These are phyloP conservation scores for Clarireedia homoeocarpa DNA, from an alignment of 2,329 filamentous ascomycete genomes.

Conservation along the genomic window DNA sequence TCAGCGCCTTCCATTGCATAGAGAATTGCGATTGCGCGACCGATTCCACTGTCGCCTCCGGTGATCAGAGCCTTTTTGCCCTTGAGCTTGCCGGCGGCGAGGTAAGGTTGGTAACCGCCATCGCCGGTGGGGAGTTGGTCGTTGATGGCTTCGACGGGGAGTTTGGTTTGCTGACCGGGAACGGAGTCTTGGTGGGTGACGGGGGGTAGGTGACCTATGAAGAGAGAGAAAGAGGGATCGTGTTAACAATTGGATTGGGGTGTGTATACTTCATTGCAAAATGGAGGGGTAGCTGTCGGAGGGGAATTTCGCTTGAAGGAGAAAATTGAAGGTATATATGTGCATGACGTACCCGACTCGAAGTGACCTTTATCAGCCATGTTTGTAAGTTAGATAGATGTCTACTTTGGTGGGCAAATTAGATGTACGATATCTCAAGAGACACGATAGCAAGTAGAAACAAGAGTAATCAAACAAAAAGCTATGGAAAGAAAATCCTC, in stretches of 20 bases:
- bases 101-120: conserved; percentile 62
- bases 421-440: background rate
- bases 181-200: conserved; percentile 44
- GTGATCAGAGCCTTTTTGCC: conserved; percentile 74
- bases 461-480: background rate
- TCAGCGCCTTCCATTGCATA: conserved; percentile 78
- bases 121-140: conserved; percentile 60
- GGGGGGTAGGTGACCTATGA: conserved; percentile 40
- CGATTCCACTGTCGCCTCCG: conserved; percentile 73
- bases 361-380: conserved; percentile 29
- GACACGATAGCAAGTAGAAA: background rate
- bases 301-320: background rate
- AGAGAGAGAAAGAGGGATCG: background rate
- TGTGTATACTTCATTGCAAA: no score
- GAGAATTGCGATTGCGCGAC: conserved; percentile 65
- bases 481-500: conserved; percentile 19
- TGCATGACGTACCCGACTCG: conserved; percentile 24
- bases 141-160: conserved; percentile 37
- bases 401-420: background rate
- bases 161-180: conserved; percentile 42
- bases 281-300: background rate
- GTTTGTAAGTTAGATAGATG: conserved; percentile 24
- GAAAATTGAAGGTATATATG: background rate
- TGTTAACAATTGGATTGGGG: background rate
- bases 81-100: conserved; percentile 65